Base-by-base conservation (phyloP, 805 yeast species). In the Starmera dryadoides region DNA sequence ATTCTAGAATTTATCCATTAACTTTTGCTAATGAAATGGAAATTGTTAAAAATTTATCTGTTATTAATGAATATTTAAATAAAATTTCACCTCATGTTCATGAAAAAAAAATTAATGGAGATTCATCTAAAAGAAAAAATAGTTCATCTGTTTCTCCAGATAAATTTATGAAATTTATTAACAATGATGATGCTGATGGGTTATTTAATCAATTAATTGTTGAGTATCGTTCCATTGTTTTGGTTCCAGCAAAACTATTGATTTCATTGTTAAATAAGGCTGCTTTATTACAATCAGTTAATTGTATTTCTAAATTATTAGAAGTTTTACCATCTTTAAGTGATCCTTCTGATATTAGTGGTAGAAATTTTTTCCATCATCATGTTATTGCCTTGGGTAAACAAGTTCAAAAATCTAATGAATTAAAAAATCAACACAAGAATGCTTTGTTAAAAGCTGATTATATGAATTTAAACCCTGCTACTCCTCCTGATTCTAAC, bases 301-400 rank as follows among this genome's bases (percentile, higher is more conserved):
- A 64, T 20, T 79, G 87, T 54, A 77, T 86, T 42, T 81, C 72
- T 45, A 59, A 51, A n/a, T 52, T 83, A 29, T 62, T 82, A 37
- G 68, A 63, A 20, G 62, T 66, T 14, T 68, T 79, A 32, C 75
- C 75, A 8, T 66, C 71, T 11, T 58, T 81, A 19, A 66, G 73
- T 34, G 93, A 86, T 48, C 68, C 79, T 0, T 63, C 77, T 7
- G 96, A 88, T 51, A 77, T 89, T 33, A 79, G 82, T 40, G 86
- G 86, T 15, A 71, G 96, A 48, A 89, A 85, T 55, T 81, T 89
- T 52, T 74, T 89, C 51, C 98, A 89, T 57, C 86, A 86, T 47
- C 83, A 81, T 51, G 78, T 89, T 19, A 79, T 89, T 40, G 74
- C 83, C 8, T 69, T 84, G 41, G 96, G 95, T 4, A 79, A 86